A percentile compares a stretch with the other conserved stretches of the same genome.
Evolutionary conservation across 176 grass and related monocot species (phyloP).

Genomic region (Ananas comosus): DNA sequence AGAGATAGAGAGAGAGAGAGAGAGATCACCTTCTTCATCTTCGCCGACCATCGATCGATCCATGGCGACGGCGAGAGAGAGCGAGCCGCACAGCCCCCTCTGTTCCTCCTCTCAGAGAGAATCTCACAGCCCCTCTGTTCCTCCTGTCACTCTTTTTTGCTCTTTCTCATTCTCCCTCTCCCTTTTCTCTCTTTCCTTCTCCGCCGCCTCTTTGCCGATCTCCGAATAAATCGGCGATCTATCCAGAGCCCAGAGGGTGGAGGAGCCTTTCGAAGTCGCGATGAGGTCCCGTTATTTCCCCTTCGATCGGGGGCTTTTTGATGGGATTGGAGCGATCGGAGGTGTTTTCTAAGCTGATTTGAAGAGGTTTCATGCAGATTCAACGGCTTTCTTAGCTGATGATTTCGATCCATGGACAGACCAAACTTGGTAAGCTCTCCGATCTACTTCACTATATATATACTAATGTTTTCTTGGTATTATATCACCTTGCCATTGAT

Average conservation of each 20-base stretch:
- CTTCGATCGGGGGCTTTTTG: background rate
- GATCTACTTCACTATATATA: background rate
- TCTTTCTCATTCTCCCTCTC: no score
- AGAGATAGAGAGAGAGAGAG: no score
- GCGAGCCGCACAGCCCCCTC: no score
- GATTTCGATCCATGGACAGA: background rate
- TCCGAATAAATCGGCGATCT: background rate
- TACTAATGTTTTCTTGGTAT: background rate
- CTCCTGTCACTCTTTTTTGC: no score
- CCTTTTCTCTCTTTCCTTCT: no score
- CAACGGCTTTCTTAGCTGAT: background rate
- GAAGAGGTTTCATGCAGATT: conserved; percentile 1
- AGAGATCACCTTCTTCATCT: no score
- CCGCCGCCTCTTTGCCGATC: background rate
- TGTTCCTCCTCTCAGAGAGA: no score
- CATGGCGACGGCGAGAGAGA: no score
- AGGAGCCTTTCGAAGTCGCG: background rate
- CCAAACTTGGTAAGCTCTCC: no score
- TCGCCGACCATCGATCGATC: no score
- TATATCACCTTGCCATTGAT: background rate
- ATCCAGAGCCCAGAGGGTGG: no score
- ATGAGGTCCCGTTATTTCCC: background rate
- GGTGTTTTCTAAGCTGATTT: background rate
- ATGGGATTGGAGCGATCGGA: background rate
- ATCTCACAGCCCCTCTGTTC: no score